Evolutionary conservation across 352 stramenopile genomes (phyloP).

Genomic region (Globisporangium paroecandrum): DNA sequence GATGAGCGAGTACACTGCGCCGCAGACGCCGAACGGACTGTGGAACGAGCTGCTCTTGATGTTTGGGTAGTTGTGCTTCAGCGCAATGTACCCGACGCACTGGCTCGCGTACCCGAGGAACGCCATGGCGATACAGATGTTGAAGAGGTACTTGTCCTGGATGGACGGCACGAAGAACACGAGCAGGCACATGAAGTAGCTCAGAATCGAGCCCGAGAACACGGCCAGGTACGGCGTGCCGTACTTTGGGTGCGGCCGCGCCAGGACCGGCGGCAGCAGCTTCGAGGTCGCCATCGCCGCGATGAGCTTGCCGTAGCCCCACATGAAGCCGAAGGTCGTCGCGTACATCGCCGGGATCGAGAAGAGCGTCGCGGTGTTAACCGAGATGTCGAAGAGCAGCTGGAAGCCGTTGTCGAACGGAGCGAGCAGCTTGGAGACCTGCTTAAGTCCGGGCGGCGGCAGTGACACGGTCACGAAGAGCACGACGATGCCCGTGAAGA

Average conservation of each 20-base stretch:
- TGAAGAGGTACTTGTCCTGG: conserved; percentile 29
- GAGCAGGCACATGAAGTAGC: conserved; percentile 25
- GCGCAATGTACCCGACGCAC: conserved; percentile 31
- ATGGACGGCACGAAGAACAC: conserved; percentile 19
- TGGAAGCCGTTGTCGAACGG: conserved; percentile 30
- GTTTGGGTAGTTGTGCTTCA: conserved; percentile 27
- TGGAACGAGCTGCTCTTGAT: conserved; percentile 30
- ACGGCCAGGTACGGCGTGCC: conserved; percentile 22
- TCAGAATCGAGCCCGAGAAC: conserved; percentile 21
- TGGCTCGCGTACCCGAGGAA: conserved; percentile 30
- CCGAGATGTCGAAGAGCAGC: conserved; percentile 25
- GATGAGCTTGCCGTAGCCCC: conserved; percentile 36
- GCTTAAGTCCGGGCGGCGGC: conserved; percentile 18
- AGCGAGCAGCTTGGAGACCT: conserved; percentile 27
- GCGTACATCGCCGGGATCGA: conserved; percentile 34
- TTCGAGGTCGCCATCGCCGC: conserved; percentile 29
- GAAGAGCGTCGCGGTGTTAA: conserved; percentile 26
- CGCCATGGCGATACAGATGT: conserved; percentile 27
- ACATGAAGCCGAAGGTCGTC: conserved; percentile 35
- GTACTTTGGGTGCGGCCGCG: conserved; percentile 11
- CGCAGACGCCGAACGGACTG: conserved; percentile 28
- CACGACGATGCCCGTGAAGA: conserved; percentile 18
- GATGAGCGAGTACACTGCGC: conserved; percentile 25
- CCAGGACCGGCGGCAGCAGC: conserved; percentile 24
- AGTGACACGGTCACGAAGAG: conserved; percentile 27